Evolutionary conservation across 768 basidiomycete genomes (phyloP), one percentile per base, ranked within the genome.

Genomic region (Auricularia sp.): DNA sequence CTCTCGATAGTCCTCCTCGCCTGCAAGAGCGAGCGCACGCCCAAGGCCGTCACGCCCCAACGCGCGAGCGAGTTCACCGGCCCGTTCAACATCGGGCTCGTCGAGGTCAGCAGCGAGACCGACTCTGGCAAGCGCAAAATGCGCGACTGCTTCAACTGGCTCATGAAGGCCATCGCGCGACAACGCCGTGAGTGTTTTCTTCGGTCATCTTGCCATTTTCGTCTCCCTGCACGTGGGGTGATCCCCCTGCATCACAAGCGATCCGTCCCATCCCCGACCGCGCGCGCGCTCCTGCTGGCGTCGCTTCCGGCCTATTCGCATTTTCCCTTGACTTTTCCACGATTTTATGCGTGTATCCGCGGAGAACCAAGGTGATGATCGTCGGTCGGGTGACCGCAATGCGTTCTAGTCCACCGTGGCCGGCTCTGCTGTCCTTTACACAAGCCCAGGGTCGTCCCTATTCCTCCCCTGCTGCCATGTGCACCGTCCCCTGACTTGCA

Each of bases 11-110:
- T 96, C 56, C 89, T 93, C 13, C 78, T 98, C 14, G 92, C 91
- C 3, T 93, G 94, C 78, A 98, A 97, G 74, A 86, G 87, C 4
- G 91, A 96, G 71, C 76, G 88, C n/a, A 8, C 14, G 7, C 79
- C 79, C 21, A 78, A 77, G 45, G 77, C 77, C 47, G 78, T 92
- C n/a, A 81, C 87, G 68, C 84, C 88, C 10, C 75, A 79, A 63
- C 75, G 75, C 59, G 86, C 84, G 3, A 69, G 77, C 24, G 77
- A 75, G 21, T 73, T 86, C 51, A 78, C 89, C 51, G 75, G 80
- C 39, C 76, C 78, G 39, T 88, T 88, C 73, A 87, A 91, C 69
- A 84, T 88, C 7, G 91, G 92, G 8, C 75, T 97, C 35, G 85
- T 94, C 11, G 88, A 91, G 73, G 88, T 92, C 2, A 83, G 86